A percentile compares a stretch with the other conserved stretches of the same genome.
These are phyloP conservation scores for Aureococcus anophagefferens DNA, from an alignment of 108 stramenopile genomes.

Conservation along the genomic window DNA sequence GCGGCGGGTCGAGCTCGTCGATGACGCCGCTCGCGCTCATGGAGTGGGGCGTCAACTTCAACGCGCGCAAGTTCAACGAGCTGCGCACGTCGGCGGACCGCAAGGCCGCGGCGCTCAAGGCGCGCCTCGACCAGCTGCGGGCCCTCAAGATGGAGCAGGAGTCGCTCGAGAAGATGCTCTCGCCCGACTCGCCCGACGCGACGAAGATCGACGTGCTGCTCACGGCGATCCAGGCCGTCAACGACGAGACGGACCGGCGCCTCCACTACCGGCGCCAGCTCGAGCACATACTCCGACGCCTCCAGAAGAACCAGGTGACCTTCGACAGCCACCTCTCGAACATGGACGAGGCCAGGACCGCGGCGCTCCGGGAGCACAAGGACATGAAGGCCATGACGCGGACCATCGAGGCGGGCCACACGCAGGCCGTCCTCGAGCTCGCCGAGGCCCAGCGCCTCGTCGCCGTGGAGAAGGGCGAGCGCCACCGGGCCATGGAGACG, in stretches of 20 bases:
- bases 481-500: slow-evolving; percentile 19
- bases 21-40: slow-evolving; percentile 18
- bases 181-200: slow-evolving; percentile 43
- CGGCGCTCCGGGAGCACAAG: slow-evolving; percentile 31
- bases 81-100: slow-evolving; percentile 42
- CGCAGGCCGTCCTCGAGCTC: slow-evolving; percentile 27
- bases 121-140: slow-evolving; percentile 34
- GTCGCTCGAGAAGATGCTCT: slow-evolving; percentile 53
- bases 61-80: slow-evolving; percentile 54
- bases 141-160: slow-evolving; percentile 47
- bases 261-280: slow-evolving; percentile 54
- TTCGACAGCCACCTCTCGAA: slow-evolving; percentile 50
- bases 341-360: slow-evolving; percentile 45
- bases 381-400: slow-evolving; percentile 36
- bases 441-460: slow-evolving; percentile 28
- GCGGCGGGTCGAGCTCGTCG: background rate
- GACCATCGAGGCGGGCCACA: slow-evolving; percentile 35
- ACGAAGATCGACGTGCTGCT: slow-evolving; percentile 37
- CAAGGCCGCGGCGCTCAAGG: slow-evolving; percentile 38
- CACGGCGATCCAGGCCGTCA: slow-evolving; percentile 41
- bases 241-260: slow-evolving; percentile 34
- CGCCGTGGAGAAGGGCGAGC: slow-evolving; percentile 29
- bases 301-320: slow-evolving; percentile 46
- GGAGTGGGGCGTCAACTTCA: slow-evolving; percentile 21
- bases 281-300: slow-evolving; percentile 49